phyloP scores from a whole-genome alignment of 495 filamentous ascomycete genomes.

The Hypoxylon cercidicola region DNA sequence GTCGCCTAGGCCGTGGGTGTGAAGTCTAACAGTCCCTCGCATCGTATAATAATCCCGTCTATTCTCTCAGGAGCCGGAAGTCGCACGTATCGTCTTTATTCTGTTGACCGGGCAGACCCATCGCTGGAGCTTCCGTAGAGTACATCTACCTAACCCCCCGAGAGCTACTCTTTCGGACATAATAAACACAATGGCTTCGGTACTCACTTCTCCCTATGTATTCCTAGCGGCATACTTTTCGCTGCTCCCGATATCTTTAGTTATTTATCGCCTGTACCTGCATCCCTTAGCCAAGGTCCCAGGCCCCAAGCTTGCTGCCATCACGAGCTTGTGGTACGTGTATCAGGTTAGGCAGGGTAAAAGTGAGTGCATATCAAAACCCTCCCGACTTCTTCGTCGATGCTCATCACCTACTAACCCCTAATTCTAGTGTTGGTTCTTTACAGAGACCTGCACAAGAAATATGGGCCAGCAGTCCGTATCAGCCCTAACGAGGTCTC shows the following conservation, averaged over 20 bases:
- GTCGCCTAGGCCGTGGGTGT: too few relatives aligned
- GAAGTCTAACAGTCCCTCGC: too few relatives aligned
- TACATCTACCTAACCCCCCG: too few relatives aligned
- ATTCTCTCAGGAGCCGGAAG: too few relatives aligned
- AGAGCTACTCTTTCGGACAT: neutral
- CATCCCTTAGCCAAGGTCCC: slow-evolving; percentile 51
- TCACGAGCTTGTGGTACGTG: slow-evolving; percentile 54
- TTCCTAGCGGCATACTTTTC: slow-evolving; percentile 16
- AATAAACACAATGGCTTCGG: slow-evolving; percentile 9
- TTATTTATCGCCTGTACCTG: slow-evolving; percentile 41
- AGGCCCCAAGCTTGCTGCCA: slow-evolving; percentile 48
- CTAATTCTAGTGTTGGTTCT: slow-evolving; percentile 34
- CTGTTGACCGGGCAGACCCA: too few relatives aligned
- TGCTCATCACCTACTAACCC: neutral
- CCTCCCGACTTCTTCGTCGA: neutral
- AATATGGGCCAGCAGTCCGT: slow-evolving; percentile 65
- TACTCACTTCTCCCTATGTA: slow-evolving; percentile 5
- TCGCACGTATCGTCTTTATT: too few relatives aligned
- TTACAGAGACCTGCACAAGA: slow-evolving; percentile 54
- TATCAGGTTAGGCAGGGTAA: slow-evolving; percentile 45
- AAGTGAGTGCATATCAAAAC: slow-evolving; percentile 14
- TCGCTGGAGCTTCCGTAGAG: too few relatives aligned
- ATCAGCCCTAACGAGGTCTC: slow-evolving; percentile 67
- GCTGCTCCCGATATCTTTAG: slow-evolving; percentile 14
- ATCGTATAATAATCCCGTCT: too few relatives aligned